Evolutionary conservation across 768 basidiomycete genomes (phyloP), one percentile per base, ranked within the genome.

Genomic region (Auriscalpium orientale): DNA sequence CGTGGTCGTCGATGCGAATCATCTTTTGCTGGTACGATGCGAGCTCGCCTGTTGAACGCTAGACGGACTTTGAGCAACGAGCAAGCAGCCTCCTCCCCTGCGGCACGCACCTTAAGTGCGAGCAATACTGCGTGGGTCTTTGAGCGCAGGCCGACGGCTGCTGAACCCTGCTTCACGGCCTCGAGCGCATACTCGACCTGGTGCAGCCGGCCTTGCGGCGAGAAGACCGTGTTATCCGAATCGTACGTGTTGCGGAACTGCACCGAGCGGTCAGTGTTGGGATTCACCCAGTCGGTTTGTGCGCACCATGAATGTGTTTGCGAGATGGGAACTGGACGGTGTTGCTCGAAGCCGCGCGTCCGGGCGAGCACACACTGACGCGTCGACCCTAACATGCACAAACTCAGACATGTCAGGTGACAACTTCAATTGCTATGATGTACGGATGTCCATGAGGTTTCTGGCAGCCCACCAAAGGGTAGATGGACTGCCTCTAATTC

Each of bases 11-110:
- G 84, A 99, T 95, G 67, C 94, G 82, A 72, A 95, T 97, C 87
- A 98, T 90, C 81, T 99, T 98, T 76, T 98, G 95, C 70, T 99
- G 97, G 79, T 98, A 98, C n/a, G 91, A 92, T 15, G 97, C 95
- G 52, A 99, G 81, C 71, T 98, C 95, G 58, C 97, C 97, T 13
- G 93, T 95, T 33, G 97, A 98, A 71, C 95, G 83, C 97, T 99
- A 34, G 21, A 50, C 9, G 20, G n/a, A 28, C 2, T 44, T 10
- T 16, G 52, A 48, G 36, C n/a, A 35, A 1, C 1, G 15, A 49
- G 7, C 8, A 1, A 16, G 10, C 10, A 36, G 2, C 15, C 46
- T 16, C 46, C 35, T 22, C 35, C 51, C 43, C 49, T 46, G 28
- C 2, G 5, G 6, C 46, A 68, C 78, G 54, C 50, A 90, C 95